Evolutionary conservation across 2,329 filamentous ascomycete genomes (phyloP), one percentile per base, ranked within the genome.

Genomic region (Hypomyces perniciosus): DNA sequence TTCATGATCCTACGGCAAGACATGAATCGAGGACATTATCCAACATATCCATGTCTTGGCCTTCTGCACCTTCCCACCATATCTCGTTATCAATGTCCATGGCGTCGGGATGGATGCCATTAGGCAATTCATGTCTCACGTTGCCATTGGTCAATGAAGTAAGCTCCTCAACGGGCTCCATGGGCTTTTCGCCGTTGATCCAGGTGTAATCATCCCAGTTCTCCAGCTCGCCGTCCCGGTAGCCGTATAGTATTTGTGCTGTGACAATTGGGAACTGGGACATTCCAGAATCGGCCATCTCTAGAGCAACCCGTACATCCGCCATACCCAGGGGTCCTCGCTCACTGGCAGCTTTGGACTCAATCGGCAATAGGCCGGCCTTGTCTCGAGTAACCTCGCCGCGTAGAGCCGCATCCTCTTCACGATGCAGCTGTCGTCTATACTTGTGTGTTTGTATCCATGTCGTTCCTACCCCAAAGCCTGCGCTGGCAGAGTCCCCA

Each of bases 361-460:
- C 90, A 34, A 90, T 73, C 0, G 91, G 92, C 5, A 96, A 71
- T 29, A 95, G 69, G 1, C 90, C 90, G 44, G 80, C 85, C 53
- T 86, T 85, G 52, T 90, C 88, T 57, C 88, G 79, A 13, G 79
- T 74, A 1, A 95, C 66, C 59, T 91, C 87, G 4, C 90, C 90
- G n/a, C 82, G 77, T 38, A 83, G 78, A 28, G 81, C 83, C 1
- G 82, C 79, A 40, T 85, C 79, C 64, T 96, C 90, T 66, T 96
- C 91, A 43, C 76, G 75, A 49, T 83, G 81, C 8, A 96, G 75
- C 64, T 89, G 87, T 52, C 80, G 78, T 56, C 82, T 83, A 68
- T 92, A 96, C 52, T 82, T 84, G 58, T 85, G 80, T 2, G 90
- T 95, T 65, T 90, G 85, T 52, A 96, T 81, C 75, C 86, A 88